Percentiles rank a stretch among this genome's conserved stretches.
Conservation (phyloP, 306 rosid genomes). For the Alnus rubra region DNA sequence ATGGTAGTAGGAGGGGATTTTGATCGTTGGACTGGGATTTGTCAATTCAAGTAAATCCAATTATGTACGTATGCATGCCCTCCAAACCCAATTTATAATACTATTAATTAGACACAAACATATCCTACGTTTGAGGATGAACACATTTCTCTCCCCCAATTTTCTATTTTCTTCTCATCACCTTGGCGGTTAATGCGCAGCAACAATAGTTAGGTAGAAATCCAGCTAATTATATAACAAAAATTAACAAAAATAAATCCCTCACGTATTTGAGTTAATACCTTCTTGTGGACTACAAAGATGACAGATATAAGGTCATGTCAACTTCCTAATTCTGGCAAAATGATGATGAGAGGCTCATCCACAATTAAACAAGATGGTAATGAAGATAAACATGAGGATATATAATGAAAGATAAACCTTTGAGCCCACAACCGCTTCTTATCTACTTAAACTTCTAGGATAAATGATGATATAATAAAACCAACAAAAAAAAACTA, state of each 20-base stretch:
- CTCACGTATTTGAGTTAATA: neutral
- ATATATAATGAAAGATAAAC: too few relatives aligned
- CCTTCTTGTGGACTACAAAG: too few relatives aligned
- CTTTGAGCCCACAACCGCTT: too few relatives aligned
- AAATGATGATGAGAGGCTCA: too few relatives aligned
- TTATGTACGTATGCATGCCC: neutral
- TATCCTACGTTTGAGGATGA: neutral
- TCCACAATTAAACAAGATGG: too few relatives aligned
- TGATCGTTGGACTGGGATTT: neutral
- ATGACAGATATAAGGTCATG: too few relatives aligned
- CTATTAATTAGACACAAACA: neutral
- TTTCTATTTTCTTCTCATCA: neutral
- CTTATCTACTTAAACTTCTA: too few relatives aligned
- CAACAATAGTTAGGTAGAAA: too few relatives aligned
- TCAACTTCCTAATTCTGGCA: too few relatives aligned
- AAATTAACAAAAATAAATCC: neutral
- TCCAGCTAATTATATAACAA: neutral
- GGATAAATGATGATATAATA: too few relatives aligned
- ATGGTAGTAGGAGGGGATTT: neutral
- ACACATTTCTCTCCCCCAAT: neutral
- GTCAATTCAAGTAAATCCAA: neutral
- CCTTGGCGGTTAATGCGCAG: neutral
- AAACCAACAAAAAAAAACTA: too few relatives aligned
- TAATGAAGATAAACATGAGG: too few relatives aligned
- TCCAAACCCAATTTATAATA: neutral